phyloP scores from a whole-genome alignment of 192 early-diverging fungal species.

The Coemansia sp. region DNA sequence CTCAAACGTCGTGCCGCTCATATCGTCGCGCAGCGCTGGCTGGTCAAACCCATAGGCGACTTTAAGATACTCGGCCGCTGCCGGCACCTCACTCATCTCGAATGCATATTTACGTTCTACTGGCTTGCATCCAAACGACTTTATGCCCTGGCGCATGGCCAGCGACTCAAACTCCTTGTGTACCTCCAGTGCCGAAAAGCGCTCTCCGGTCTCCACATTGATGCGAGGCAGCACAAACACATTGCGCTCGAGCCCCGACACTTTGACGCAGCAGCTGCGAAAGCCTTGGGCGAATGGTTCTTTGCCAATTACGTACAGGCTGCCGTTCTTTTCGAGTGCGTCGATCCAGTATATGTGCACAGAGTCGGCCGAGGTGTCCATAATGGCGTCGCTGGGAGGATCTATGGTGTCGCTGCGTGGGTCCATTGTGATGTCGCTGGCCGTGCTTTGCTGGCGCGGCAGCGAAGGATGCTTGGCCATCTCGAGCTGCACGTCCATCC shows the following conservation, averaged over 20 bases:
- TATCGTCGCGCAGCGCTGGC: constrained; percentile 55
- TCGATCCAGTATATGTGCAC: constrained; percentile 86
- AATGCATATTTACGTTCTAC: constrained; percentile 89
- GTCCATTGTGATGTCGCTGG: constrained; percentile 1
- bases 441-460: constrained; percentile 1
- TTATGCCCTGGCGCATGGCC: constrained; percentile 57
- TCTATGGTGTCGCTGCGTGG: background rate
- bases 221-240: constrained; percentile 87
- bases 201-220: constrained; percentile 47
- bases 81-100: constrained; percentile 76
- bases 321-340: constrained; percentile 76
- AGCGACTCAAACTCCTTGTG: constrained; percentile 71
- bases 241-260: constrained; percentile 80
- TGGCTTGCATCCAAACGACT: constrained; percentile 56
- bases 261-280: constrained; percentile 78
- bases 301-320: constrained; percentile 92
- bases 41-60: constrained; percentile 73
- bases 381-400: background rate
- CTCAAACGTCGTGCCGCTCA: constrained; percentile 69
- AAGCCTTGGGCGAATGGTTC: constrained; percentile 33
- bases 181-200: constrained; percentile 55
- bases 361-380: background rate
- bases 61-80: constrained; percentile 80
- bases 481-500: constrained; percentile 42
- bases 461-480: constrained; percentile 4